A percentile compares a stretch with the other conserved stretches of the same genome.
Conservation (phyloP, 371 early-diverging fungal species). For the Mortierella sp. region DNA sequence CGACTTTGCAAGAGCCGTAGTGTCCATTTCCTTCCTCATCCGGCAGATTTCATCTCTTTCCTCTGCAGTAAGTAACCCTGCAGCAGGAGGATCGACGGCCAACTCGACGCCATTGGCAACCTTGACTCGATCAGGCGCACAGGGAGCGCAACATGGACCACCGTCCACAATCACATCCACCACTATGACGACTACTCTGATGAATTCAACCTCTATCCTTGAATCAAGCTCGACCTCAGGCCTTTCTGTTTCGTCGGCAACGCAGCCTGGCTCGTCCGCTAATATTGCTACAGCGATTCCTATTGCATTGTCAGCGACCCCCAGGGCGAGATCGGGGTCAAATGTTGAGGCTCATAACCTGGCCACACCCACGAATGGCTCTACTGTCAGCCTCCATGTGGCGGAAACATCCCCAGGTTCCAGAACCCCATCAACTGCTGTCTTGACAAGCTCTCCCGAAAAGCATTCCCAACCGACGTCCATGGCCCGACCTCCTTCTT, state of each 20-base stretch:
- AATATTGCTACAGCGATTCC: too few species aligned
- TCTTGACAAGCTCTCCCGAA: neutral
- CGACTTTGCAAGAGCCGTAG: conserved; percentile 45
- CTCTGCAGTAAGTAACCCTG: conserved; percentile 1
- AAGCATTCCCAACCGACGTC: neutral
- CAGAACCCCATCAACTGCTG: neutral
- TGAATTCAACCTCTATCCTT: neutral
- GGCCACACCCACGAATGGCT: conserved; percentile 5
- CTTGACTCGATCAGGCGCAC: too few species aligned
- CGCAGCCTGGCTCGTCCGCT: conserved; percentile 7
- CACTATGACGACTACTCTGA: neutral
- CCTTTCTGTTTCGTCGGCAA: conserved; percentile 8
- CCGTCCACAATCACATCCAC: neutral
- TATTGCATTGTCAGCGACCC: too few species aligned
- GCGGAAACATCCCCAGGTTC: neutral
- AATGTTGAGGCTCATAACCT: too few species aligned
- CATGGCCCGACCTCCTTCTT: too few species aligned
- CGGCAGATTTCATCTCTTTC: conserved; percentile 16
- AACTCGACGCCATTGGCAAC: neutral
- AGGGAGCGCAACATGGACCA: neutral
- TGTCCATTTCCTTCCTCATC: conserved; percentile 41
- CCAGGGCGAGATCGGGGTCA: neutral
- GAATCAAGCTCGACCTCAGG: neutral
- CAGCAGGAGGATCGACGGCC: neutral
- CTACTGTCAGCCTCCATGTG: neutral